Conservation (phyloP, 108 stramenopile species). For the Conticribra weissflogii region DNA sequence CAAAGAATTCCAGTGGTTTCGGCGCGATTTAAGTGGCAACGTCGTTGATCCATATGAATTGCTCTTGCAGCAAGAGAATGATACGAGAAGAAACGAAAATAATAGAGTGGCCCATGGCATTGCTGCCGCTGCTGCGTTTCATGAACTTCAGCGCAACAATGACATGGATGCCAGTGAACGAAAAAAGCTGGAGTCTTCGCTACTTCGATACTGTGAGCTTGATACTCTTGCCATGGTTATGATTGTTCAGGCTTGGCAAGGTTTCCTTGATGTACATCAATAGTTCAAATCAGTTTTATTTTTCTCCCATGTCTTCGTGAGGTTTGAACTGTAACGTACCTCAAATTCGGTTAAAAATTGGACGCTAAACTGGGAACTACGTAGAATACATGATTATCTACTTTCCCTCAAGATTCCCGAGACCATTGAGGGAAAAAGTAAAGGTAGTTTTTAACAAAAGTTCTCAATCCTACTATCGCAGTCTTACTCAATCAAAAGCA, state of each 20-base stretch:
- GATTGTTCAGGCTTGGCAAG: slow-evolving; percentile 61
- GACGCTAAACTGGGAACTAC: too few relatives aligned
- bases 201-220: slow-evolving; percentile 60
- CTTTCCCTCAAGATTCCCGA: too few relatives aligned
- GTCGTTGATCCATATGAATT: slow-evolving; percentile 51
- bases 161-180: slow-evolving; percentile 22
- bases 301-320: too few relatives aligned
- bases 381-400: too few relatives aligned
- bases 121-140: slow-evolving; percentile 44
- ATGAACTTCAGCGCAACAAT: slow-evolving; percentile 31
- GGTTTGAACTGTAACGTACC: too few relatives aligned
- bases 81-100: neutral
- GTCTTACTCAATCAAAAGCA: too few relatives aligned
- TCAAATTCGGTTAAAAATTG: too few relatives aligned
- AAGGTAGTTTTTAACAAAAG: too few relatives aligned
- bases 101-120: slow-evolving; percentile 37
- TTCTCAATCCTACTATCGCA: too few relatives aligned
- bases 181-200: slow-evolving; percentile 23
- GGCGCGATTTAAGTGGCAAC: slow-evolving; percentile 23
- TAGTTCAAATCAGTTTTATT: too few relatives aligned
- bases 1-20: slow-evolving; percentile 55
- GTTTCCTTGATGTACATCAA: slow-evolving; percentile 42
- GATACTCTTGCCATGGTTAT: slow-evolving; percentile 65
- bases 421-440: too few relatives aligned
- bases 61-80: slow-evolving; percentile 31